Evolutionary conservation across 495 filamentous ascomycete species (phyloP), one percentile per base, ranked within the genome.

Genomic region (Glonium stellatum): DNA sequence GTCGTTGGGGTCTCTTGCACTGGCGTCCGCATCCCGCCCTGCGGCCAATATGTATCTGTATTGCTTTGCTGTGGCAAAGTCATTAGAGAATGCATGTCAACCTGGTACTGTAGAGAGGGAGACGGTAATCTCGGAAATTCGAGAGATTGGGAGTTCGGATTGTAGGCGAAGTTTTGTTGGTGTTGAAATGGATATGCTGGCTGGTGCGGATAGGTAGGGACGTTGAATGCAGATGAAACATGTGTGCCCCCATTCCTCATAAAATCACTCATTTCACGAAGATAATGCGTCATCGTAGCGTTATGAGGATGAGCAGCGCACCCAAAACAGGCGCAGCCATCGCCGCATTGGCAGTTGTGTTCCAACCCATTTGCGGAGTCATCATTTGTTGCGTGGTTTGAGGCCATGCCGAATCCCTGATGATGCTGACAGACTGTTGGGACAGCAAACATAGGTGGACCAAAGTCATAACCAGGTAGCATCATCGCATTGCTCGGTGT

Each of bases 261-360:
- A 51, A 44, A 67, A 15, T 63, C 55, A 42, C 58, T 55, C 56
- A 66, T 62, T 6, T 60, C n/a, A 0, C 54, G 55, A 27, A 71
- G 57, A 42, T 70, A 71, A 27, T 66, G 49, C 5, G 56, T 64
- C 53, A 66, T 71, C 11, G 69, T 68, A 2, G 57, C 57, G 41
- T 71, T 71, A 39, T 63, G 55, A 6, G 69, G 69, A 48, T 71
- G 69, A 9, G 63, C 61, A 5, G 65, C 63, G 52, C 69, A 71
- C 8, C 65, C 69, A 42, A 71, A 62, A 49, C 69, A 71, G 12
- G 37, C 59, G 46, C 69, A 71, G 11, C 19, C 34, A 27, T 69
- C 65, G 2, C 69, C 69, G 51, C 69, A 71, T 41, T 65, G 55
- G 41, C 69, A 71, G 39, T 67, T 65, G 54, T 68, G 68, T 22